phyloP scores from a whole-genome alignment of 2,329 filamentous ascomycete genomes.

The Chaetomiaceae sp. region DNA sequence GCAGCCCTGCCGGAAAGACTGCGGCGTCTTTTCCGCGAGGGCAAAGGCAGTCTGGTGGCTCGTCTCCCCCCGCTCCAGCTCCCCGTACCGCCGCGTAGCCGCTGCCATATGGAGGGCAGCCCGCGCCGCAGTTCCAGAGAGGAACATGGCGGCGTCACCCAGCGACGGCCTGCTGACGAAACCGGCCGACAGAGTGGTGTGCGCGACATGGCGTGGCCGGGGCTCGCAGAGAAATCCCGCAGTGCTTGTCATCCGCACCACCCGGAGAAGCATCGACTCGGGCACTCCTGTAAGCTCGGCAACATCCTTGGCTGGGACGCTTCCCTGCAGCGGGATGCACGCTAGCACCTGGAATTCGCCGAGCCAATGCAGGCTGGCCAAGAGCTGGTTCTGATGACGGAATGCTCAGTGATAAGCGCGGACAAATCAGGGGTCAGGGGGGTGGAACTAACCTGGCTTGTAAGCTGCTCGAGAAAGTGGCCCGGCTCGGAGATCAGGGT shows the following conservation, averaged over 20 bases:
- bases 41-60: not conserved
- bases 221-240: slow-evolving; percentile 35
- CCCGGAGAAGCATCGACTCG: not conserved
- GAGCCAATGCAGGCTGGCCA: not conserved
- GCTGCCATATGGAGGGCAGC: slow-evolving; percentile 33
- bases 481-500: no score
- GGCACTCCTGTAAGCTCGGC: not conserved
- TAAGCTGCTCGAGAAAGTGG: no score
- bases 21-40: not conserved
- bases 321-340: not conserved
- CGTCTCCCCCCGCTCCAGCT: no score
- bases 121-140: slow-evolving; percentile 33
- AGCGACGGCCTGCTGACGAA: slow-evolving; percentile 33
- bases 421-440: no score
- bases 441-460: no score
- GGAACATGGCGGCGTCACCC: slow-evolving; percentile 37
- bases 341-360: not conserved
- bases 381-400: no score
- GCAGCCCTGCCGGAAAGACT: not conserved
- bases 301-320: not conserved
- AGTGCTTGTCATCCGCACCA: slow-evolving; percentile 26
- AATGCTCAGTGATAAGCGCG: no score
- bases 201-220: slow-evolving; percentile 30
- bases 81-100: slow-evolving; percentile 17
- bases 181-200: slow-evolving; percentile 35